Base-by-base conservation (phyloP, 805 yeast species). In the Schizosaccharomyces japonicus region DNA sequence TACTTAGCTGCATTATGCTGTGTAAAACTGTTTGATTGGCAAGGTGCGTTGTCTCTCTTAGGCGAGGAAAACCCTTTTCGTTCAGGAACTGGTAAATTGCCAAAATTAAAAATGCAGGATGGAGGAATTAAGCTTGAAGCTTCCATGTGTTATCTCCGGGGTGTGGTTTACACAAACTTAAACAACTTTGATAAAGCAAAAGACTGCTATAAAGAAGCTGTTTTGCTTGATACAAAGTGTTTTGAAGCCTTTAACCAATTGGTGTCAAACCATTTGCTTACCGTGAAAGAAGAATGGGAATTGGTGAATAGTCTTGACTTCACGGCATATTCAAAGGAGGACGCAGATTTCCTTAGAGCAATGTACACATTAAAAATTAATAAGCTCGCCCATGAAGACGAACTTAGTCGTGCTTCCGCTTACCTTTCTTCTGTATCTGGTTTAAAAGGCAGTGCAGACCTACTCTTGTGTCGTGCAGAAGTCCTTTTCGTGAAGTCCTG, bases 51-150 rank as follows among this genome's bases (percentile, higher is more conserved):
- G 49, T 92, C 80, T 53, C 62, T 84, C 15, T 71, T 85, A 15
- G 94, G 94, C 0, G 94, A 82, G 54, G 61, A 72, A 1, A 80
- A 82, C 56, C 92, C 93, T 1, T 81, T 80, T 60, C 60, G 63
- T 36, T 66, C 64, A 48, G 68, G 65, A 44, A 58, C 46, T 46
- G 39, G 39, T 62, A 34, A 57, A 53, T 11, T 56, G 7, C 19
- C 23, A 10, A 27, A 29, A 27, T 17, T 42, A 8, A 25, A 17
- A 13, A 42, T 27, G 27, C 65, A 70, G 11, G 92, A 83, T 57
- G 92, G 90, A 5, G 95, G 94, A 1, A 77, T 85, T 23, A 79
- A 78, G 59, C 64, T 85, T 39, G 94, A 82, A 56, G 79, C 94
- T 0, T 80, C 94, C 2, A 70, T 90, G 71, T 80, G 92, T 57